Evolutionary conservation across 2,329 filamentous ascomycete species (phyloP).

Genomic region (Daldinia sp.): DNA sequence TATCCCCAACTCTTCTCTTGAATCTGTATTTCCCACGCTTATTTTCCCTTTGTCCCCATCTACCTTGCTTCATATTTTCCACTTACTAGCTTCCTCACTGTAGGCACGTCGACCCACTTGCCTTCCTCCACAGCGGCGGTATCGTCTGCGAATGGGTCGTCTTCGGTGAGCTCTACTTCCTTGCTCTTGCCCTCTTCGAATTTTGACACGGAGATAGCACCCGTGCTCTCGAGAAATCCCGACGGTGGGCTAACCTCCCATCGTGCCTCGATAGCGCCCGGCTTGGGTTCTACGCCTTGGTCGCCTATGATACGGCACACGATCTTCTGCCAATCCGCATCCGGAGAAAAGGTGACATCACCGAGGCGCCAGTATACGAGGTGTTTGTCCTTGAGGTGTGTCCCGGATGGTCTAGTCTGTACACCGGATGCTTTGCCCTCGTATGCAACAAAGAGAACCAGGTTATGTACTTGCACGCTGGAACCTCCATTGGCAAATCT

Average conservation of each 20-base stretch:
- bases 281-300: constrained; percentile 72
- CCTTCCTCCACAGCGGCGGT: constrained; percentile 45
- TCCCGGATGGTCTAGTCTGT: constrained; percentile 82
- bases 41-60: constrained; percentile 9
- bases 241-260: constrained; percentile 69
- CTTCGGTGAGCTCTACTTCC: constrained; percentile 54
- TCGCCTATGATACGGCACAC: constrained; percentile 82
- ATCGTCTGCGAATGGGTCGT: constrained; percentile 77
- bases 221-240: constrained; percentile 54
- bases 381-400: constrained; percentile 78
- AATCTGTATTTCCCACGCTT: neutral
- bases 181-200: constrained; percentile 63
- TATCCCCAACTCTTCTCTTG: constrained; percentile 13
- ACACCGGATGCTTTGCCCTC: constrained; percentile 72
- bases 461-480: constrained; percentile 72
- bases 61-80: constrained; percentile 75
- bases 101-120: constrained; percentile 73
- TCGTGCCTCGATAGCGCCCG: constrained; percentile 81
- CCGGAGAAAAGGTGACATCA: constrained; percentile 72
- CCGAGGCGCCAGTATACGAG: constrained; percentile 83
- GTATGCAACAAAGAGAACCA: constrained; percentile 76
- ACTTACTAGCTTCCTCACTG: constrained; percentile 72
- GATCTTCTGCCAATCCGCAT: constrained; percentile 74
- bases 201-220: constrained; percentile 68
- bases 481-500: constrained; percentile 51